Percentiles rank a stretch among this genome's conserved stretches.
Evolutionary conservation across 352 stramenopile genomes (phyloP).

Genomic region (Phytophthora multivora): DNA sequence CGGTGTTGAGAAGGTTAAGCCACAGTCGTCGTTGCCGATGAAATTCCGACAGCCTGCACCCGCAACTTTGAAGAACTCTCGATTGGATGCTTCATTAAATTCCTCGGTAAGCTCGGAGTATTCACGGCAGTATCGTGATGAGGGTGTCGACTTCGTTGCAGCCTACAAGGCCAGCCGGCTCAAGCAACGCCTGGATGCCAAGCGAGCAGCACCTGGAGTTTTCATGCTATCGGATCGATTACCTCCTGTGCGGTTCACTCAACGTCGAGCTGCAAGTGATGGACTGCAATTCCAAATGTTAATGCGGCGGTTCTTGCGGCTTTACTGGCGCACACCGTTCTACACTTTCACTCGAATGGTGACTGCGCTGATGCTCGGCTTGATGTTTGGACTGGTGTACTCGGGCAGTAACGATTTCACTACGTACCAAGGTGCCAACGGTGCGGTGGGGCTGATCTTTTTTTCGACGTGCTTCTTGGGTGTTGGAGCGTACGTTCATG

Average conservation of each 20-base stretch:
- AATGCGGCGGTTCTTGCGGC: constrained; percentile 54
- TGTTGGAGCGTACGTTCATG: constrained; percentile 66
- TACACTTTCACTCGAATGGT: constrained; percentile 76
- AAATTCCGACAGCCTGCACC: constrained; percentile 10
- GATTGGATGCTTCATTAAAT: constrained; percentile 19
- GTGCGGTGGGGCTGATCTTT: constrained; percentile 78
- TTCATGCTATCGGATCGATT: constrained; percentile 40
- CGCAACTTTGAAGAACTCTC: constrained; percentile 3
- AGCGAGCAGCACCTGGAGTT: constrained; percentile 36
- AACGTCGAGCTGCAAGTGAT: constrained; percentile 37
- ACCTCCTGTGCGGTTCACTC: constrained; percentile 31
- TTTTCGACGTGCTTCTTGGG: constrained; percentile 78
- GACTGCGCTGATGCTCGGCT: constrained; percentile 37
- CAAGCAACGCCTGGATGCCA: constrained; percentile 37
- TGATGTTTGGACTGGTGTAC: constrained; percentile 57
- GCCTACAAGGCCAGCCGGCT: constrained; percentile 39
- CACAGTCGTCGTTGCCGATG: constrained; percentile 1
- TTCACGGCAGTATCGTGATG: constrained; percentile 18
- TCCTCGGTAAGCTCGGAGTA: constrained; percentile 30
- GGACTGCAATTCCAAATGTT: constrained; percentile 48
- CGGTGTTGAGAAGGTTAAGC: constrained; percentile 40
- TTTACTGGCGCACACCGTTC: constrained; percentile 88
- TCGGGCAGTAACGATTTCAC: constrained; percentile 41
- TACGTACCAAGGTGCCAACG: constrained; percentile 48
- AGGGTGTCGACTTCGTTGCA: constrained; percentile 37